Base-by-base conservation (phyloP, 176 grass and related monocot species). In the Cenchrus americanus region DNA sequence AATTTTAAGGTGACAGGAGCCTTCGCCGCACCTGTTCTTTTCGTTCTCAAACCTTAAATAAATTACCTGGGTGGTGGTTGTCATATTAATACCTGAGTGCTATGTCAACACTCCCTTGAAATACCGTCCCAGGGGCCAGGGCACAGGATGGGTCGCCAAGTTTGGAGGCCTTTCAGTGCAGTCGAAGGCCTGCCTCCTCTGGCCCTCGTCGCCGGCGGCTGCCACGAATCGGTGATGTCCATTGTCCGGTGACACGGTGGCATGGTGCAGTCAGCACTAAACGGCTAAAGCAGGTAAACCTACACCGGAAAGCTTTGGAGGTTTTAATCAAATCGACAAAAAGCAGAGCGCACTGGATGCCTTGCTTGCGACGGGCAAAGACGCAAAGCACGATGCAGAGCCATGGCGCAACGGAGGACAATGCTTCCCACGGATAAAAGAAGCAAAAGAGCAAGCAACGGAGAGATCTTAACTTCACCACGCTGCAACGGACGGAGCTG, bases 361-460 rank as follows among this genome's bases (percentile, higher is more conserved):
- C 71, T 74, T 74, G 71, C 71, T 74, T 74, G 71, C 5, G 71
- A 15, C 6, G 48, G 8, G 15, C 24, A 10, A 74, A 19, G 71
- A 74, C 71, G 71, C 71, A 74, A 74, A 74, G 71, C 50, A 37
- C 50, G 14, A 74, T 74, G 71, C 71, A 27, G 46, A 27, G 70
- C 15, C 47, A 52, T 10, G 70, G 47, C 14, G 47, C 70, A 15
- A n/a, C 0, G 44, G 44, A 49, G 14, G 69, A 49, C 24, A 43
- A 14, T 52, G 3, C 58, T 23, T 19, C 18, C 23, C 14, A 18
- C 49, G 24, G 48, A 74, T 74, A 37, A 74, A 53, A 54, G 47
- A 53, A 54, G 47, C 47, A 74, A 73, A 69, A 32, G 44, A 30
- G 3, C 9, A 52, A 27, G 70, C 47, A 73, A 5, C 15, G 18